phyloP scores from a whole-genome alignment of 2,329 filamentous ascomycete species.

The Fusarium acutatum region DNA sequence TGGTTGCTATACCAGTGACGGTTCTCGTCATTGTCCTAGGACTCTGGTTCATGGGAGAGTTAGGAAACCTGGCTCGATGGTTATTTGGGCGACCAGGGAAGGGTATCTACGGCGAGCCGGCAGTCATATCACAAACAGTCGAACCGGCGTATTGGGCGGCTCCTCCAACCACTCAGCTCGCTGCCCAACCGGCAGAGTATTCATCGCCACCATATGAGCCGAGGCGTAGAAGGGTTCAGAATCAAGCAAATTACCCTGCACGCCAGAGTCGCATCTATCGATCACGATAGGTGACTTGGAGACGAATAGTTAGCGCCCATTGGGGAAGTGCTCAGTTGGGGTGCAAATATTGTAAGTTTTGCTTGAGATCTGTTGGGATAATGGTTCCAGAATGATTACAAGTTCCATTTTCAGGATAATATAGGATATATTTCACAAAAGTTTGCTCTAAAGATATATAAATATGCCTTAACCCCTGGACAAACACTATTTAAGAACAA shows the following conservation, averaged over 20 bases:
- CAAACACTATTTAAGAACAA: slow-evolving; percentile 6
- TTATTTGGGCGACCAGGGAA: slow-evolving; percentile 31
- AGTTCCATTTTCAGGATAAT: neutral
- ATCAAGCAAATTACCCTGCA: neutral
- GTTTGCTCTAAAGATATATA: neutral
- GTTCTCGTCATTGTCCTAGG: slow-evolving; percentile 50
- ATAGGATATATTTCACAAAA: neutral
- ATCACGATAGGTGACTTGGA: neutral
- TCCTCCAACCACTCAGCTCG: neutral
- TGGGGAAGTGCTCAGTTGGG: neutral
- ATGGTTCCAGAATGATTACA: neutral
- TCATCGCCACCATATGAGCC: neutral
- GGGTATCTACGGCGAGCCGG: slow-evolving; percentile 9
- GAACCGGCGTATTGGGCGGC: slow-evolving; percentile 14
- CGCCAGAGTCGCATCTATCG: neutral
- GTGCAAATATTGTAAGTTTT: neutral
- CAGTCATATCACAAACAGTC: slow-evolving; percentile 13
- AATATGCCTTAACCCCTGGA: slow-evolving; percentile 26
- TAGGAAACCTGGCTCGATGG: slow-evolving; percentile 48
- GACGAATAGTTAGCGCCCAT: neutral
- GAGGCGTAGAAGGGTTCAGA: slow-evolving; percentile 10
- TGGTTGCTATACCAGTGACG: slow-evolving; percentile 57
- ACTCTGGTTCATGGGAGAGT: slow-evolving; percentile 55
- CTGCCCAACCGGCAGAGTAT: slow-evolving; percentile 6
- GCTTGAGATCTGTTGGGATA: neutral